Evolutionary conservation across 1,284 basidiomycete species (phyloP), one percentile per base, ranked within the genome.

Genomic region (Cerioporus squamosus): DNA sequence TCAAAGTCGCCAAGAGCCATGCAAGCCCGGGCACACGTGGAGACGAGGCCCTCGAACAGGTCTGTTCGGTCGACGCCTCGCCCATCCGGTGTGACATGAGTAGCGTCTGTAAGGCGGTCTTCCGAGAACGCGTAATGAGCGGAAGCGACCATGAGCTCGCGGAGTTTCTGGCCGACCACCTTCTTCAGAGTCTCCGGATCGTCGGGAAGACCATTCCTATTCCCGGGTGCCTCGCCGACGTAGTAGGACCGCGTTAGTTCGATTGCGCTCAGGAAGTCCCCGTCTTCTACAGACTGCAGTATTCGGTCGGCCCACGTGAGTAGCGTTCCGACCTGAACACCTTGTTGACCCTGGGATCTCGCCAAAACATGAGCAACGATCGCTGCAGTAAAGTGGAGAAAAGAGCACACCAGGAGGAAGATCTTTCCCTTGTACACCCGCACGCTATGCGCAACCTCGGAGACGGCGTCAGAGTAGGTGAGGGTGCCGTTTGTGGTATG

Each of bases 251-350:
- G 85, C 0, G 93, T 86, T 17, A 97, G 80, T 51, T 95, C 89
- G 64, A 99, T 97, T 1, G 97, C 97, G 44, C 83, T 86, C 17
- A 99, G 79, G 71, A 98, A 96, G 68, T 98, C 90, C 29, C 95
- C 95, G 5, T 83, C 80, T 68, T 94, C 84, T 24, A 98, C 96
- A 52, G 90, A 86, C 4, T 87, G 81, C 29, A 98, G 78, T 22
- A 99, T 88, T 22, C 92, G 88, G 72, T 99, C 96, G 10, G 97
- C 95, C 97, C 97, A 99, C 1, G 95, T 94, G 44, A 97, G 79
- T 23, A 98, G 79, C 0, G 91, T 94, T 26, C 95, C 97, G 0
- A 93, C 93, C 70, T 87, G 83, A 1, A 98, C 67, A 57, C 87
- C 87, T 58, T 86, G 81, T 55, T 82, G 81, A 45, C 83, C 82